phyloP scores from a whole-genome alignment of 345 rosid genomes.

The Populus tremula region DNA sequence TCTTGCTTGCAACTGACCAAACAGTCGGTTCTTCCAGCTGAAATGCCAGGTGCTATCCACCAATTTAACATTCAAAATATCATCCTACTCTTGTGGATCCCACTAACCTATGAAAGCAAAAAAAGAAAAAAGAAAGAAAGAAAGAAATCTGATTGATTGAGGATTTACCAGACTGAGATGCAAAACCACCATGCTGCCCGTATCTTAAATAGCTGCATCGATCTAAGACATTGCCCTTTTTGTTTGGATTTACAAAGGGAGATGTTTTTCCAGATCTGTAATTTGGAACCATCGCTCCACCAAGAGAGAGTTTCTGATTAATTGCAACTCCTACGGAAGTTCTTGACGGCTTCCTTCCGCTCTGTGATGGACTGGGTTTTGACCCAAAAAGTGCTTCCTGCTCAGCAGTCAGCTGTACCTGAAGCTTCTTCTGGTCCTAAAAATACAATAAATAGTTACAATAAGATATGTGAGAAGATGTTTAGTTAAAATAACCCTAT shows the following conservation, averaged over 20 bases:
- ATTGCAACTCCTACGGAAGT: conserved; percentile 32
- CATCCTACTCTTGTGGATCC: neutral
- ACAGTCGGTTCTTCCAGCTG: neutral
- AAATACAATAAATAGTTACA: neutral
- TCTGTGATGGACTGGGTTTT: conserved; percentile 55
- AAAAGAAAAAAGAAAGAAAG: too few relatives aligned
- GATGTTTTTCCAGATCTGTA: conserved; percentile 42
- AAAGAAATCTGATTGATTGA: neutral
- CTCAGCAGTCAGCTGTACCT: conserved; percentile 57
- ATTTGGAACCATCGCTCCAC: conserved; percentile 59
- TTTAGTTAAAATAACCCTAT: neutral
- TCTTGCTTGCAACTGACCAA: neutral
- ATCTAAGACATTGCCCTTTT: conserved; percentile 26
- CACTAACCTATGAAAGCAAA: neutral
- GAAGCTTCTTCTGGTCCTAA: conserved; percentile 65
- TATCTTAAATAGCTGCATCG: conserved; percentile 24
- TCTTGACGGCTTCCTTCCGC: conserved; percentile 49
- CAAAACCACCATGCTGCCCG: conserved; percentile 25
- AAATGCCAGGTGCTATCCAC: neutral
- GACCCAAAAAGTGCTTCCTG: conserved; percentile 62
- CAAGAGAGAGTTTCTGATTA: conserved; percentile 56
- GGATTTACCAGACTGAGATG: conserved; percentile 24
- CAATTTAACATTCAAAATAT: neutral
- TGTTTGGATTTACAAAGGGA: conserved; percentile 16
- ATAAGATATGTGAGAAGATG: neutral